Conservation (phyloP, 2,329 filamentous ascomycete genomes). For the Colletotrichum lindemuthianum region DNA sequence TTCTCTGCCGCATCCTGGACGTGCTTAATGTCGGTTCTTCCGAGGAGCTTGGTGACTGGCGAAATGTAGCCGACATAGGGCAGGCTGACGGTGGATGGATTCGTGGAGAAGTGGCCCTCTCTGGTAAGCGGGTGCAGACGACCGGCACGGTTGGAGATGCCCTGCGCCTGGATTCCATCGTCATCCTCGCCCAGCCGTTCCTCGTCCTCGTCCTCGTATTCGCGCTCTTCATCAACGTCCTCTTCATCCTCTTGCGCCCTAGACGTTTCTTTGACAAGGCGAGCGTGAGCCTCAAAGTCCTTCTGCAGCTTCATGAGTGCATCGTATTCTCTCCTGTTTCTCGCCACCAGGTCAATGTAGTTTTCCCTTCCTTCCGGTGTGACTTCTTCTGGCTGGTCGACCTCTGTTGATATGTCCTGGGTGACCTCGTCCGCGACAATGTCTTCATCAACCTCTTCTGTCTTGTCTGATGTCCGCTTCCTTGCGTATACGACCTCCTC, state of each 20-base stretch:
- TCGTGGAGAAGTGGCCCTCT: constrained; percentile 78
- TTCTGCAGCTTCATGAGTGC: constrained; percentile 65
- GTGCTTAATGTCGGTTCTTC: constrained; percentile 77
- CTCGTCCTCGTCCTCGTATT: constrained; percentile 46
- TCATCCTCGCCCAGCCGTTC: constrained; percentile 46
- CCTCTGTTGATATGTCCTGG: constrained; percentile 38
- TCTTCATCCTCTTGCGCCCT: constrained; percentile 50
- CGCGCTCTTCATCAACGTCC: constrained; percentile 46
- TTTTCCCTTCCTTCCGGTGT: constrained; percentile 50
- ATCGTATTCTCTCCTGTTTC: constrained; percentile 64
- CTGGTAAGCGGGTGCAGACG: constrained; percentile 80
- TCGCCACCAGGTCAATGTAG: constrained; percentile 60
- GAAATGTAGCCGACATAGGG: constrained; percentile 75
- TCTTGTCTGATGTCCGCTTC: not conserved
- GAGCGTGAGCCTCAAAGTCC: constrained; percentile 61
- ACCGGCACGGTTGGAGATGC: constrained; percentile 43
- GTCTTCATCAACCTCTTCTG: not conserved
- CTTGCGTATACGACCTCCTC: constrained; percentile 68
- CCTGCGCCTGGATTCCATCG: constrained; percentile 32
- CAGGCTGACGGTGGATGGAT: constrained; percentile 78
- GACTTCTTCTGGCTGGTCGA: constrained; percentile 51
- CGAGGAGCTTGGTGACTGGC: constrained; percentile 76
- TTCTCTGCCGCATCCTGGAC: constrained; percentile 76
- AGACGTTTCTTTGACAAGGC: constrained; percentile 46
- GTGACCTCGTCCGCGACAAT: constrained; percentile 20